Conservation (phyloP, 768 basidiomycete species). For the Naematelia encephala region DNA sequence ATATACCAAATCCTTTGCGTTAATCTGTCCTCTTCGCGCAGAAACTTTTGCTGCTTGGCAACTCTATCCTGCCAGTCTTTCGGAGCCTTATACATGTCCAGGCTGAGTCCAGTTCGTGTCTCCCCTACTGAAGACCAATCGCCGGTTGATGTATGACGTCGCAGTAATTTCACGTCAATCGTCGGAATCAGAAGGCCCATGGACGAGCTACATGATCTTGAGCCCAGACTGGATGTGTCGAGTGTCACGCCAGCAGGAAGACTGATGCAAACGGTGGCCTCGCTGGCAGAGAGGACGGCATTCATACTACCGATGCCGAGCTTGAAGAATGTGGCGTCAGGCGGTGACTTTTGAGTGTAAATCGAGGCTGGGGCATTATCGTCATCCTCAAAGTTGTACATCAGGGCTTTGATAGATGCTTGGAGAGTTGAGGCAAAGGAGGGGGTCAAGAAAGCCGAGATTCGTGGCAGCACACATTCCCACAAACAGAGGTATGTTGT, state of each 20-base stretch:
- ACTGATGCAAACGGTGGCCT: slow-evolving; percentile 59
- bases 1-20: slow-evolving; percentile 58
- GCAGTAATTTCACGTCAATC: slow-evolving; percentile 57
- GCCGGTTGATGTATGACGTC: slow-evolving; percentile 17
- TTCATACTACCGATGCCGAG: slow-evolving; percentile 60
- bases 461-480: slow-evolving; percentile 72
- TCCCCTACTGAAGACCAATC: slow-evolving; percentile 68
- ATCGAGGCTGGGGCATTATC: slow-evolving; percentile 74
- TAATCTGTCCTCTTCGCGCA: slow-evolving; percentile 65
- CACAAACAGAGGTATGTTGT: slow-evolving; percentile 88
- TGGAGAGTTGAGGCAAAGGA: slow-evolving; percentile 56
- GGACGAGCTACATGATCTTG: slow-evolving; percentile 64
- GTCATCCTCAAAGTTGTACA: slow-evolving; percentile 67
- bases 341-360: slow-evolving; percentile 58
- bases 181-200: slow-evolving; percentile 62
- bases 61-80: slow-evolving; percentile 58
- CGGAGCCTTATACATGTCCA: slow-evolving; percentile 71
- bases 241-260: slow-evolving; percentile 63
- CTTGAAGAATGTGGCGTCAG: slow-evolving; percentile 88
- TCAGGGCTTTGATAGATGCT: slow-evolving; percentile 61
- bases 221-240: slow-evolving; percentile 72
- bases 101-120: slow-evolving; percentile 57
- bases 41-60: slow-evolving; percentile 62
- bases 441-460: slow-evolving; percentile 61
- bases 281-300: slow-evolving; percentile 58